Base-by-base conservation (phyloP, 495 filamentous ascomycete species). In the Neurospora sp. region DNA sequence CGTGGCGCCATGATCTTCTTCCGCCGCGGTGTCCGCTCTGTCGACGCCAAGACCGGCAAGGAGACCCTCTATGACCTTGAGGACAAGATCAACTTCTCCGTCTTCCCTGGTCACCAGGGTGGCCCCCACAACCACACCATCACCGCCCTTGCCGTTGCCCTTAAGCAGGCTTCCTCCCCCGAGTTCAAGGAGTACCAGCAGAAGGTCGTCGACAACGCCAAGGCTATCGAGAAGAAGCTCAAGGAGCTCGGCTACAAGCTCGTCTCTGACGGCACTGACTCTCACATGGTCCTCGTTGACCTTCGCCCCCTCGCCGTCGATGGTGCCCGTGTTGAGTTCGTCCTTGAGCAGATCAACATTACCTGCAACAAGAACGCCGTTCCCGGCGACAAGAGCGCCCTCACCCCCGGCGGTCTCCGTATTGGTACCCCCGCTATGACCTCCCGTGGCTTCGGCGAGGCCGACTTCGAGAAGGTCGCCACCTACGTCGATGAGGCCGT, bases 1-100 rank as follows among this genome's bases (percentile, higher is more conserved):
- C 92, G 96, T 84, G 96, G 96, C 81, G 96, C 96, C 80, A 99
- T 99, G 96, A 99, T 99, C 85, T 99, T 99, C 89, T 99, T 93
- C 90, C 93, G 96, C 79, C 96, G 95, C 84, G 96, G 96, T 78
- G 92, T 98, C 70, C 90, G 94, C 77, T 92, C 89, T 79, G 89
- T 89, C 65, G 93, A 98, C 80, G 84, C 91, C 81, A 98, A 98
- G 89, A 88, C 89, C 71, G 92, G 93, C 76, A 96, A 98, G 86
- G 90, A 98, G 83, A 89, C 88, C 75, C 79, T 94, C 79, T 99
- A 98, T 79, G 94, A 99, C 80, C 90, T 99, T 44, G 96, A 98
- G 86, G 86, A 88, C 71, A 94, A 94, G 65, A 99, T 99, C 85
- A 99, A 99, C 88, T 95, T 97, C 84, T 97, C 94, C 73, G 96